Percentiles rank a stretch among this genome's conserved stretches.
phyloP scores from a whole-genome alignment of 139 green algal genomes.

The Closterium sp. region DNA sequence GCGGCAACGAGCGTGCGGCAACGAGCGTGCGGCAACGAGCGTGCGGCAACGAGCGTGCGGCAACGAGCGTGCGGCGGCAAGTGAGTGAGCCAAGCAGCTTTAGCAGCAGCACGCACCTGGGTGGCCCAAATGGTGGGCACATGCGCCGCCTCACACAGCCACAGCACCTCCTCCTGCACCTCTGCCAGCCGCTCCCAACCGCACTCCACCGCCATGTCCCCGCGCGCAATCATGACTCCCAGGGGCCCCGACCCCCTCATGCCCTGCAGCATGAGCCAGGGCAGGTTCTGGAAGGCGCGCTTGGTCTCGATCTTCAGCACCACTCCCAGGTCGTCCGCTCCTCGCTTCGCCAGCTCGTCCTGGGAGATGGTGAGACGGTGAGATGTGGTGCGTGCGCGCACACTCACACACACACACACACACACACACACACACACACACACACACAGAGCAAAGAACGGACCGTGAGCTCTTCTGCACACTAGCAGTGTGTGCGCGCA shows the following conservation, averaged over 20 bases:
- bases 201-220: constrained; percentile 47
- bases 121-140: constrained; percentile 47
- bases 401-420: constrained; percentile 5
- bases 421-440: constrained; percentile 7
- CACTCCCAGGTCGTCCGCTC: constrained; percentile 22
- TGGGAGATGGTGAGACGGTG: neutral
- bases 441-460: neutral
- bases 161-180: constrained; percentile 49
- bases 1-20: too few relatives aligned
- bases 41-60: too few relatives aligned
- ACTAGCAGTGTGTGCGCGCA: too few relatives aligned
- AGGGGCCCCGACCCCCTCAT: constrained; percentile 2
- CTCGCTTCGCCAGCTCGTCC: constrained; percentile 34
- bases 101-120: constrained; percentile 11
- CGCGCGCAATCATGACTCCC: constrained; percentile 47
- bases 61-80: too few relatives aligned
- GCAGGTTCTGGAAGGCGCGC: constrained; percentile 36
- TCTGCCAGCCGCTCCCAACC: constrained; percentile 49
- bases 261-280: constrained; percentile 43
- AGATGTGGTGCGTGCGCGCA: neutral
- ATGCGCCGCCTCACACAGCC: constrained; percentile 39
- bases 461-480: neutral
- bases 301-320: constrained; percentile 52
- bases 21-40: too few relatives aligned
- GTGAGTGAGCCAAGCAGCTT: neutral